Percentiles rank a stretch among this genome's conserved stretches.
Conservation (phyloP, 2,329 filamentous ascomycete species). For the Endocalyx cinctus region DNA sequence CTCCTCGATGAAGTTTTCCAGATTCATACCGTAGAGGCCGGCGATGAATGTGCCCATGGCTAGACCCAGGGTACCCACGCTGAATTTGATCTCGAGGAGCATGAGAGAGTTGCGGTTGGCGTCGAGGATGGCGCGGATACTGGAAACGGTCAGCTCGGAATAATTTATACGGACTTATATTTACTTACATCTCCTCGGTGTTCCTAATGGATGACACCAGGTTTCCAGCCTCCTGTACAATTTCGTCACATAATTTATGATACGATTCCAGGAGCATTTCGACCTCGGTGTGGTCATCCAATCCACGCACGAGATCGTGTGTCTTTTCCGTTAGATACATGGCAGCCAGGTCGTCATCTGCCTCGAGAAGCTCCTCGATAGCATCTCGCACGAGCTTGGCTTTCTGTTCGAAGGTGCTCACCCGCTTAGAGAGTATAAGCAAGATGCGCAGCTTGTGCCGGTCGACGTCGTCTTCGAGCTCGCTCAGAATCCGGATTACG, state of each 20-base stretch:
- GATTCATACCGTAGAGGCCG: slow-evolving; percentile 99
- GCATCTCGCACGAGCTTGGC: slow-evolving; percentile 89
- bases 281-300: slow-evolving; percentile 91
- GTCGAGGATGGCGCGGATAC: slow-evolving; percentile 93
- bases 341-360: slow-evolving; percentile 86
- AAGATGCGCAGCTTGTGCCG: slow-evolving; percentile 86
- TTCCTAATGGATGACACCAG: slow-evolving; percentile 92
- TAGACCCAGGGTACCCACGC: slow-evolving; percentile 89
- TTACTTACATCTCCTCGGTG: slow-evolving; percentile 94
- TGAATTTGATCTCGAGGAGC: slow-evolving; percentile 94
- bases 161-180: too few relatives aligned
- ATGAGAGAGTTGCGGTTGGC: slow-evolving; percentile 98
- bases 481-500: slow-evolving; percentile 80
- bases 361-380: slow-evolving; percentile 91
- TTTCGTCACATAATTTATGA: slow-evolving; percentile 96
- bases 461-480: slow-evolving; percentile 95
- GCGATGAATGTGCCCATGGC: slow-evolving; percentile 93
- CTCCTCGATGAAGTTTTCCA: slow-evolving; percentile 98
- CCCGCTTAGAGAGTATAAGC: slow-evolving; percentile 88
- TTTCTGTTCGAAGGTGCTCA: slow-evolving; percentile 97
- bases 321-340: slow-evolving; percentile 96
- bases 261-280: slow-evolving; percentile 97
- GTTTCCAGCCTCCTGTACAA: slow-evolving; percentile 91
- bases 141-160: slow-evolving; percentile 30
- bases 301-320: slow-evolving; percentile 64